Evolutionary conservation across 1,284 basidiomycete genomes (phyloP).

Genomic region (Inonotus hispidus): DNA sequence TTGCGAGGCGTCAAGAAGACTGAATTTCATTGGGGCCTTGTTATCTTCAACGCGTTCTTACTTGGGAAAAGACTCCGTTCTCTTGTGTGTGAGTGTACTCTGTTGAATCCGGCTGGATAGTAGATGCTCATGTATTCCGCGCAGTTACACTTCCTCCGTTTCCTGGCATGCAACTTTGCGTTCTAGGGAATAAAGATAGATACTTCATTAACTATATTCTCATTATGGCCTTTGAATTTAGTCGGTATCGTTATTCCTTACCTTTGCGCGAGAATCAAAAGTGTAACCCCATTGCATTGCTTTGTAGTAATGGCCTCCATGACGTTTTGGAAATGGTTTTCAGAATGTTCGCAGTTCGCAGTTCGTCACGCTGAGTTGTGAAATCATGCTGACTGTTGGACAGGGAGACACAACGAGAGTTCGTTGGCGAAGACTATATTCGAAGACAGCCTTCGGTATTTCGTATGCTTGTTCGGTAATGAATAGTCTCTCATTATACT

Average conservation of each 20-base stretch:
- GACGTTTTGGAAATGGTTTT: conserved; percentile 3
- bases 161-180: conserved; percentile 5
- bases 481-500: neutral
- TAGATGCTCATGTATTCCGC: neutral
- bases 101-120: too few species aligned
- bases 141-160: conserved; percentile 9
- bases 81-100: conserved; percentile 5
- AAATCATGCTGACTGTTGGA: neutral
- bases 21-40: neutral
- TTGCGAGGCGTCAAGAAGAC: neutral
- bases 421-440: conserved; percentile 1
- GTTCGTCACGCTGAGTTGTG: neutral
- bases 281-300: neutral
- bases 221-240: too few species aligned
- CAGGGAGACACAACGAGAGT: conserved; percentile 7
- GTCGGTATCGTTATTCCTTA: too few species aligned
- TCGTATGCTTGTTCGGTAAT: conserved; percentile 11
- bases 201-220: too few species aligned
- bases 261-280: too few species aligned
- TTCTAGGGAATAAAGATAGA: neutral
- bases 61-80: conserved; percentile 3
- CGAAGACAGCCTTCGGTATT: conserved; percentile 6
- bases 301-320: conserved; percentile 1
- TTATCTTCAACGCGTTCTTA: conserved; percentile 2
- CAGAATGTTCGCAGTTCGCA: conserved; percentile 1